Evolutionary conservation across 345 rosid genomes (phyloP).

Genomic region (Sapria himalayana): DNA sequence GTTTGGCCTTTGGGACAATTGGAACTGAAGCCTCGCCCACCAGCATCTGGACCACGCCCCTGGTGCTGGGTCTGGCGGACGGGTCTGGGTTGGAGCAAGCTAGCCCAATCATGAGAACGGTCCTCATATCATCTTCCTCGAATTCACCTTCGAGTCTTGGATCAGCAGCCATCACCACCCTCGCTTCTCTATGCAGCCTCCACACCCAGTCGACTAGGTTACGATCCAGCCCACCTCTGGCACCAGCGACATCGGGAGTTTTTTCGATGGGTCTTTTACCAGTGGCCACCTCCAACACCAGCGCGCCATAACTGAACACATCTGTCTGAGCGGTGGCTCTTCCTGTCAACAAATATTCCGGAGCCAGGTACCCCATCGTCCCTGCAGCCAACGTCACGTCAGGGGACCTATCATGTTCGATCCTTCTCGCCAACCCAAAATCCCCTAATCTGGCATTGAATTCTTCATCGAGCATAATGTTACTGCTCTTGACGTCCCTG

Average conservation of each 20-base stretch:
- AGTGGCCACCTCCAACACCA: conserved; percentile 66
- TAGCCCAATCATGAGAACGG: conserved; percentile 57
- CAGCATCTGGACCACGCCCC: conserved; percentile 72
- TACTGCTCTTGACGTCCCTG: conserved; percentile 77
- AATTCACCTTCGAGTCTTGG: conserved; percentile 39
- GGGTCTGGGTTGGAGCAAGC: conserved; percentile 97
- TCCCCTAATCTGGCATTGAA: conserved; percentile 83
- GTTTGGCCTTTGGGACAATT: conserved; percentile 59
- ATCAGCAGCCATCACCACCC: conserved; percentile 47
- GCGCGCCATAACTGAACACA: conserved; percentile 81
- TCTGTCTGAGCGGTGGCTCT: conserved; percentile 84
- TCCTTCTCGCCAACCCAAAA: conserved; percentile 76
- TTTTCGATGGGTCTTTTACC: conserved; percentile 81
- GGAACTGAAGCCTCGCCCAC: conserved; percentile 79
- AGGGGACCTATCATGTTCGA: conserved; percentile 80
- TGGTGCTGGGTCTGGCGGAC: conserved; percentile 54
- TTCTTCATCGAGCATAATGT: conserved; percentile 73
- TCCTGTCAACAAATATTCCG: conserved; percentile 77
- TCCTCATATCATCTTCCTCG: conserved; percentile 37
- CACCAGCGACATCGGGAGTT: conserved; percentile 14
- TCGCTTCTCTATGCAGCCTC: conserved; percentile 69
- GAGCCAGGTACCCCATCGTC: conserved; percentile 96
- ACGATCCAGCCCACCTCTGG: conserved; percentile 21
- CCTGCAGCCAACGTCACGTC: conserved; percentile 94
- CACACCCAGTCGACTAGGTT: conserved; percentile 98